Evolutionary conservation across 176 grass and related monocot genomes (phyloP), one percentile per base, ranked within the genome.

Genomic region (Triticum turgidum): DNA sequence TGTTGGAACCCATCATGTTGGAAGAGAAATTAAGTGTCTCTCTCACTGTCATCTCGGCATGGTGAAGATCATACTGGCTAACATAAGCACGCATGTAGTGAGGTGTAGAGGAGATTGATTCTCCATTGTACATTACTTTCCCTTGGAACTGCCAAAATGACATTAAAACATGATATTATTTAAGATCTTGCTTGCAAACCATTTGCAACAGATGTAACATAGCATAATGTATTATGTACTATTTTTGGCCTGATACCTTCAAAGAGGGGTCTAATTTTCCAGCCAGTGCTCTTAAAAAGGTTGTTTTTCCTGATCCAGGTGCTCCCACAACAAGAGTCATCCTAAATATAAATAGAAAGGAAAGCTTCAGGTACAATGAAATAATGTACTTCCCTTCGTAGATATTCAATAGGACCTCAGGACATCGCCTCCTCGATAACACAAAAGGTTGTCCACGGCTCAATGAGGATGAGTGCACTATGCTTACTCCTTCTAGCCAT

Each of bases 291-390:
- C 82, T 92, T 72, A 97, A 24, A 54, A 97, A 86, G 3, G 95
- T 97, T 34, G 92, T 94, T 80, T 94, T 97, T 47, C 95, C 95
- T 24, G 95, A 97, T 58, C 92, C 92, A 29, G 95, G 95, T 51
- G 92, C 88, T 83, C 95, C 95, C 56, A 97, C 90, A 42, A 97
- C 88, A 83, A 97, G 95, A 64, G 95, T 97, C 92, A 97, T 92
- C 92, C 95, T 97, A 85, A 78, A 39, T 22, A 44, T 25, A 84
- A 44, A 82, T n/a, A 61, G 9, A 83, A 18, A 51, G 38, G 54
- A 66, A 54, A 24, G 39, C n/a, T 30, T 77, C n/a, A 86, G 59
- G 38, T 63, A 18, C 9, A 37, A 42, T 69, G 27, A 89, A 12
- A 37, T 38, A 77, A 61, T 61, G 58, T 11, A 61, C 21, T 22